Evolutionary conservation across 192 early-diverging fungal species (phyloP), one percentile per base, ranked within the genome.

Genomic region (Coemansia sp.): DNA sequence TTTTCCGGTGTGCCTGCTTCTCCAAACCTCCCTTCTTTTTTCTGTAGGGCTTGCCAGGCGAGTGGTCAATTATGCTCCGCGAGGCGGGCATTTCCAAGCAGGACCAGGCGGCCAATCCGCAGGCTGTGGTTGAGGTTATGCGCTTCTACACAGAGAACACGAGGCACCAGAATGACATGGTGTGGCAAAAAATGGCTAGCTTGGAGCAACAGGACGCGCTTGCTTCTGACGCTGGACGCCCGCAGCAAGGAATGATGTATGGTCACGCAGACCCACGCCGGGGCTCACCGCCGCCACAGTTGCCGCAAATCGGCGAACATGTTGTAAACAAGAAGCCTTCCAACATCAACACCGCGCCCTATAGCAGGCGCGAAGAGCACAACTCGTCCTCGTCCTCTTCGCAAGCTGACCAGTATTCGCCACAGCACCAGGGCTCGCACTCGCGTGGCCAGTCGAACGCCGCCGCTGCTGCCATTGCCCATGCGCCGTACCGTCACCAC

Each of bases 11-110:
- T n/a, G n/a, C n/a, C n/a, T n/a, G n/a, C n/a, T n/a, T n/a, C n/a
- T n/a, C n/a, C n/a, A n/a, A n/a, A n/a, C n/a, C n/a, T n/a, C n/a
- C n/a, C n/a, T n/a, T n/a, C n/a, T 24, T 36, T 9, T 36, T 21
- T n/a, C 26, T 38, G 54, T 80, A 95, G 93, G 96, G 96, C 38
- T 72, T 98, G 41, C 96, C 96, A 21, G 85, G 88, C 67, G 91
- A 95, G 76, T 98, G 96, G 95, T 88, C 92, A 32, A 82, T 87
- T 27, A 81, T 98, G 74, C 83, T 98, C 29, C 87, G 91, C 66
- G 90, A 96, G 58, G 90, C 94, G 44, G 96, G 96, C 35, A 98
- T 98, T 58, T 86, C 93, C 48, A 91, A 93, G 69, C 87, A 92
- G 72, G 92, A 98, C 56, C 94, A 97, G 82, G 87, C 90, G 56